phyloP scores from a whole-genome alignment of 345 rosid species.

The Isatis tinctoria region DNA sequence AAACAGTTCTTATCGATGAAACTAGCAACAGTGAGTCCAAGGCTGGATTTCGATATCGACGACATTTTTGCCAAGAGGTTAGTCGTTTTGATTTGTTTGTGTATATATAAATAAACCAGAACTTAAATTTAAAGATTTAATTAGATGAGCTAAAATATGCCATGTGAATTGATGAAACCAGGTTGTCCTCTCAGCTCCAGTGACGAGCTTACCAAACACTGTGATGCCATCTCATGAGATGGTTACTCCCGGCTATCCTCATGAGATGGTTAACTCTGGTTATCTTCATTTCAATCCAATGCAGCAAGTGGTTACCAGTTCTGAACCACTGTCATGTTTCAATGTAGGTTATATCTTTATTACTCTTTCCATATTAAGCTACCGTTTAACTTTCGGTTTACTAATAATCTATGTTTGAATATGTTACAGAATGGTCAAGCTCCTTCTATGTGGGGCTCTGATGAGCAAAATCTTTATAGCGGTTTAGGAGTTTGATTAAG shows the following conservation, averaged over 20 bases:
- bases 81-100: constrained; percentile 22
- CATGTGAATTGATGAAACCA: not conserved
- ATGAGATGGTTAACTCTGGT: constrained; percentile 28
- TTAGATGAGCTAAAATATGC: not conserved
- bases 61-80: constrained; percentile 78
- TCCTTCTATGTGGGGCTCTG: constrained; percentile 59
- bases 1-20: constrained; percentile 93
- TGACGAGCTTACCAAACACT: constrained; percentile 16
- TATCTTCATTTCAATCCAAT: constrained; percentile 48
- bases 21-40: constrained; percentile 86
- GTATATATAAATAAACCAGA: not conserved
- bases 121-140: not conserved
- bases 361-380: not conserved
- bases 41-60: constrained; percentile 66
- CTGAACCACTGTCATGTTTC: constrained; percentile 30
- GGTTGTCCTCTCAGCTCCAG: constrained; percentile 26
- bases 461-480: constrained; percentile 59
- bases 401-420: not conserved
- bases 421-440: constrained; percentile 54
- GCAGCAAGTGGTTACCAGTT: constrained; percentile 46
- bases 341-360: not conserved
- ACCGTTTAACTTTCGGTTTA: not conserved
- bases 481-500: constrained; percentile 50
- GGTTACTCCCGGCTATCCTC: constrained; percentile 20
- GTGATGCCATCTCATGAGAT: constrained; percentile 40